phyloP scores from a whole-genome alignment of 305 asterid species.

The Petunia hybrid region DNA sequence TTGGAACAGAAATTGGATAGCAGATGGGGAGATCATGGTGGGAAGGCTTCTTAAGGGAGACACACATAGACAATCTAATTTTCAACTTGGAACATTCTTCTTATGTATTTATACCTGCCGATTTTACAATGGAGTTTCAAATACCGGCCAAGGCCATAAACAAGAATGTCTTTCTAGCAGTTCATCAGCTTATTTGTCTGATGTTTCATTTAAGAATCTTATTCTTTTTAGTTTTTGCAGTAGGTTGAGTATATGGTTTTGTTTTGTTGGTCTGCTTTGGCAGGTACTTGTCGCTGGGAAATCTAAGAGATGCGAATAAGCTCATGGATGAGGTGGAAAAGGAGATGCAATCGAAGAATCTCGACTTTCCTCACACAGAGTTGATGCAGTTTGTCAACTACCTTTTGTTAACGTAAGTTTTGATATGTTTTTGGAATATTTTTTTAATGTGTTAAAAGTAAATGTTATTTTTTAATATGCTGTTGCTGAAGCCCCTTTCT shows the following conservation, averaged over 20 bases:
- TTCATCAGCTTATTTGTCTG: neutral
- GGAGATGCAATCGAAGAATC: slow-evolving; percentile 63
- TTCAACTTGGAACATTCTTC: neutral
- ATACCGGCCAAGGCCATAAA: neutral
- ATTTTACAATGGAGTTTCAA: neutral
- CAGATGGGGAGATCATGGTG: slow-evolving; percentile 10
- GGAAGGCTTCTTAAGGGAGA: neutral
- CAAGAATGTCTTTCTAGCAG: neutral
- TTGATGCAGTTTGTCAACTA: slow-evolving; percentile 74
- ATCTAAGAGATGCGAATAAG: slow-evolving; percentile 89
- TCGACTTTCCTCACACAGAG: slow-evolving; percentile 77
- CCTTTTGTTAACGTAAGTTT: slow-evolving; percentile 79
- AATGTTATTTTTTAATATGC: slow-evolving; percentile 3
- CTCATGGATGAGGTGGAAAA: slow-evolving; percentile 79
- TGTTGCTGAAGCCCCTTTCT: slow-evolving; percentile 1
- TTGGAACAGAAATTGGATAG: neutral
- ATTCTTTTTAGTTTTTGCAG: neutral
- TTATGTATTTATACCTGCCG: neutral
- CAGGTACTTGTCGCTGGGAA: slow-evolving; percentile 89
- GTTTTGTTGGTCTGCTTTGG: neutral
- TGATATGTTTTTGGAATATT: slow-evolving; percentile 33
- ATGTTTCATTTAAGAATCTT: neutral
- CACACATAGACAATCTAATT: neutral
- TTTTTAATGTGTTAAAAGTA: slow-evolving; percentile 20
- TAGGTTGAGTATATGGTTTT: neutral